A percentile compares a stretch with the other conserved stretches of the same genome.
phyloP scores from a whole-genome alignment of 371 early-diverging fungal species.

The Vairimorpha apis region DNA sequence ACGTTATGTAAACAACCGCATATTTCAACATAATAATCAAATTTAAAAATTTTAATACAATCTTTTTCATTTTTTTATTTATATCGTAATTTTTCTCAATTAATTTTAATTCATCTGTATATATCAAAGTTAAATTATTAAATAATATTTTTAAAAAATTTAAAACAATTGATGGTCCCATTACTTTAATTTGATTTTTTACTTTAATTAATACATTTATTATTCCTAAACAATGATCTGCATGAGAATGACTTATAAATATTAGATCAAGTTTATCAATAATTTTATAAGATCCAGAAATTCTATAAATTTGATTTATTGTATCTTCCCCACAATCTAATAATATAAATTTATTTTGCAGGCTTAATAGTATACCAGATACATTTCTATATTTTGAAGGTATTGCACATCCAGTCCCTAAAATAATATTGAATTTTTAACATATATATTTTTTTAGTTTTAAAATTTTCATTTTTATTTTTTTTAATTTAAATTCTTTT shows the following conservation, averaged over 20 bases:
- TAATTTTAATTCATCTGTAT: constrained; percentile 33
- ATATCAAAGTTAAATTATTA: constrained; percentile 15
- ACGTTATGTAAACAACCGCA: constrained; percentile 46
- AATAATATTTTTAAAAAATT: constrained; percentile 30
- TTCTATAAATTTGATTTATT: constrained; percentile 74
- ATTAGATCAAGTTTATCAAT: constrained; percentile 66
- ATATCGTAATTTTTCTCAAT: constrained; percentile 1
- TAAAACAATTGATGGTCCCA: constrained; percentile 35
- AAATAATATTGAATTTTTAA: constrained; percentile 37
- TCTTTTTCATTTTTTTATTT: not conserved
- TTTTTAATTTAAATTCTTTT: constrained; percentile 11
- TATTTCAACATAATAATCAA: not conserved
- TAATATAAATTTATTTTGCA: constrained; percentile 60
- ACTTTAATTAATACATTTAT: constrained; percentile 48
- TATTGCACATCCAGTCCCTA: constrained; percentile 88
- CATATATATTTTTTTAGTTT: not conserved
- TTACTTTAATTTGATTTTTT: constrained; percentile 36
- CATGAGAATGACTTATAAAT: constrained; percentile 92
- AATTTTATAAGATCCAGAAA: constrained; percentile 65
- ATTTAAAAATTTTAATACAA: not conserved
- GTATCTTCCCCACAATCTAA: constrained; percentile 97
- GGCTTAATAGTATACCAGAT: constrained; percentile 63
- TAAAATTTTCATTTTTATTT: not conserved
- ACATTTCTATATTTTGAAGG: constrained; percentile 92
- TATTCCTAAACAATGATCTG: constrained; percentile 92